Conservation (phyloP, 2,329 filamentous ascomycete genomes). For the Colletotrichum sojae region DNA sequence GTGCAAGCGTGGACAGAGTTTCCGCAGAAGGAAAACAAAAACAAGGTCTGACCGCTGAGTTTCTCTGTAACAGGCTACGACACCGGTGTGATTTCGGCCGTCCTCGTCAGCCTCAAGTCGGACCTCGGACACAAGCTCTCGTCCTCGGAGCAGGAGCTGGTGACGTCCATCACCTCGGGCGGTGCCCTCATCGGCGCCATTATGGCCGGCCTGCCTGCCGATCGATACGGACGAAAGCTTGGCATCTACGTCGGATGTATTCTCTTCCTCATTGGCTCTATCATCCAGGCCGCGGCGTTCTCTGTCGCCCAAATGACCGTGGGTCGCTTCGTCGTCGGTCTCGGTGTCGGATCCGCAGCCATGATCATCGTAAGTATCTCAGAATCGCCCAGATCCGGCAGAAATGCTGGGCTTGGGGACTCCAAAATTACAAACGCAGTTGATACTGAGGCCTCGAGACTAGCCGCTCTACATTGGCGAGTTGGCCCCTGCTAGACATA, state of each 20-base stretch:
- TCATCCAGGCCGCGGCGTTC: constrained; percentile 53
- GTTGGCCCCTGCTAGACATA: constrained; percentile 63
- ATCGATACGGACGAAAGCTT: constrained; percentile 56
- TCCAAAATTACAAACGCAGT: neutral
- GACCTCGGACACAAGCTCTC: constrained; percentile 57
- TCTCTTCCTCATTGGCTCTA: constrained; percentile 55
- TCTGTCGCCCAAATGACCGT: constrained; percentile 59
- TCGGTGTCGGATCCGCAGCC: constrained; percentile 63
- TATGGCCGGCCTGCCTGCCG: constrained; percentile 53
- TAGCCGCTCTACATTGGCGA: constrained; percentile 62
- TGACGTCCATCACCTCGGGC: constrained; percentile 66
- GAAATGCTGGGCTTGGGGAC: neutral
- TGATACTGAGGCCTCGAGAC: constrained; percentile 20
- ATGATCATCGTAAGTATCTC: constrained; percentile 57
- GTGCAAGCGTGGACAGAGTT: neutral
- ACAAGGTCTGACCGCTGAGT: neutral
- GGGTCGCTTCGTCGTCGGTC: constrained; percentile 62
- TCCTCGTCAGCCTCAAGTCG: constrained; percentile 58
- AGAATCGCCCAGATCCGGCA: neutral
- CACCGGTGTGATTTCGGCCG: constrained; percentile 64
- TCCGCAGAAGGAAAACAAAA: neutral
- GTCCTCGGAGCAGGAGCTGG: constrained; percentile 63
- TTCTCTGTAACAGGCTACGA: constrained; percentile 55
- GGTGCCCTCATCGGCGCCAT: constrained; percentile 61
- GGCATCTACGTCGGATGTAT: constrained; percentile 57